phyloP scores from a whole-genome alignment of 2,329 filamentous ascomycete genomes.

The Alternaria infectoria region DNA sequence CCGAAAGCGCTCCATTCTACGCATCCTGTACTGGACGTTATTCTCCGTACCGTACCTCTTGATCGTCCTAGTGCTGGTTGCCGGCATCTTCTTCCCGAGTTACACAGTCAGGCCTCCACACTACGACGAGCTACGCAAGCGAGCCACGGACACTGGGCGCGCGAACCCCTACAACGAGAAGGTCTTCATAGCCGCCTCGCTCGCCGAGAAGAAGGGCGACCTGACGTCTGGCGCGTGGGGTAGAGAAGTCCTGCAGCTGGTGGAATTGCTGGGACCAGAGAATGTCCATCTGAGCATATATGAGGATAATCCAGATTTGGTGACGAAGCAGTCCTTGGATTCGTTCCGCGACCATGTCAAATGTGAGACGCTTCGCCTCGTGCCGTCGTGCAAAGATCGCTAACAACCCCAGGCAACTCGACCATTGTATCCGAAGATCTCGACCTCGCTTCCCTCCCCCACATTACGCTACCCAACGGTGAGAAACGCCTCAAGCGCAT shows the following conservation, averaged over 20 bases:
- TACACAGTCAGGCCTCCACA: constrained; percentile 62
- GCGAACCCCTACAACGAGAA: constrained; percentile 66
- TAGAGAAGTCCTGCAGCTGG: constrained; percentile 63
- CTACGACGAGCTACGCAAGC: constrained; percentile 54
- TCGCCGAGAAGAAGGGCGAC: constrained; percentile 68
- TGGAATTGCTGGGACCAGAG: constrained; percentile 69
- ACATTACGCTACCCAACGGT: constrained; percentile 67
- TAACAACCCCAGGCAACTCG: constrained; percentile 47
- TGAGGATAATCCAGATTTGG: constrained; percentile 70
- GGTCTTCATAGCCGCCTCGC: constrained; percentile 75
- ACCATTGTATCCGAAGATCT: constrained; percentile 67
- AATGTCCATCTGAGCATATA: constrained; percentile 77
- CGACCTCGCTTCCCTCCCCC: constrained; percentile 62
- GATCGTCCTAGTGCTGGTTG: constrained; percentile 50
- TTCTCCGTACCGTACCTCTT: constrained; percentile 43
- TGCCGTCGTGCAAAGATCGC: not conserved
- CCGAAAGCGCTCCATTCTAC: constrained; percentile 39
- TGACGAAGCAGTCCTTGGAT: constrained; percentile 62
- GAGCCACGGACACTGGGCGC: constrained; percentile 45
- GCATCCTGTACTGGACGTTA: constrained; percentile 39
- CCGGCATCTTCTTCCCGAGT: constrained; percentile 60
- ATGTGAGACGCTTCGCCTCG: constrained; percentile 41
- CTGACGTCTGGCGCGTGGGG: constrained; percentile 71
- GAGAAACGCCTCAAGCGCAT: constrained; percentile 72
- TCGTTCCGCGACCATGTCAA: constrained; percentile 59